Conservation (phyloP, 805 yeast genomes). For the Barnettozyma sucrosica region DNA sequence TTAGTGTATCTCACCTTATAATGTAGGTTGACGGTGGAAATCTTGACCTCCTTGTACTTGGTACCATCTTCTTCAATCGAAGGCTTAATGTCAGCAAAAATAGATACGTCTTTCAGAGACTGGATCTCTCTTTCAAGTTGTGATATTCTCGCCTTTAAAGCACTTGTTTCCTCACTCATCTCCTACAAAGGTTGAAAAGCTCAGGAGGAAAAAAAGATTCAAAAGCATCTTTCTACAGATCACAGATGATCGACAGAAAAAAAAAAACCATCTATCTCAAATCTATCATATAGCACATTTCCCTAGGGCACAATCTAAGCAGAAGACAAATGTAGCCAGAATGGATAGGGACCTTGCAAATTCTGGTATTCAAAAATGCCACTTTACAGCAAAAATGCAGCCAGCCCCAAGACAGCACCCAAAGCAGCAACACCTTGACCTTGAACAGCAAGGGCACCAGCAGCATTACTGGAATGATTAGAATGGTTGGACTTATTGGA, state of each 20-base stretch:
- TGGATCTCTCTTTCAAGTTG: slow-evolving; percentile 19
- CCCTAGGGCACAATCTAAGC: too few species aligned
- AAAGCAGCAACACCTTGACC: slow-evolving; percentile 19
- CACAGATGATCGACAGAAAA: background rate
- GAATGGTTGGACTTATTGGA: slow-evolving; percentile 19
- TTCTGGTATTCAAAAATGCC: too few species aligned
- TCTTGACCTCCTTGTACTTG: slow-evolving; percentile 16
- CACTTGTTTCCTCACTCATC: slow-evolving; percentile 1
- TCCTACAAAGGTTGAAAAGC: background rate
- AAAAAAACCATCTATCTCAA: background rate
- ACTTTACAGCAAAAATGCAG: slow-evolving; percentile 23
- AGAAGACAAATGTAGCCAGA: background rate
- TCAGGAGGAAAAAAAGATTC: background rate
- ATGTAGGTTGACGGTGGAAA: slow-evolving; percentile 16
- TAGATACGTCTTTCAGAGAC: slow-evolving; percentile 20
- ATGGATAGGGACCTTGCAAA: too few species aligned
- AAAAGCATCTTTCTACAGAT: background rate
- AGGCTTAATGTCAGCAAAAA: slow-evolving; percentile 25
- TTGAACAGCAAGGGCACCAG: slow-evolving; percentile 16
- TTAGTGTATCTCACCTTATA: slow-evolving; percentile 17
- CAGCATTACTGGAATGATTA: slow-evolving; percentile 25
- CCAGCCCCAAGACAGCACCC: slow-evolving; percentile 24
- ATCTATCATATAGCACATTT: too few species aligned
- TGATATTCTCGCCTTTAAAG: slow-evolving; percentile 12
- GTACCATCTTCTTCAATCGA: slow-evolving; percentile 14